phyloP scores from a whole-genome alignment of 371 early-diverging fungal genomes.

The Saksenaea vasiformis region DNA sequence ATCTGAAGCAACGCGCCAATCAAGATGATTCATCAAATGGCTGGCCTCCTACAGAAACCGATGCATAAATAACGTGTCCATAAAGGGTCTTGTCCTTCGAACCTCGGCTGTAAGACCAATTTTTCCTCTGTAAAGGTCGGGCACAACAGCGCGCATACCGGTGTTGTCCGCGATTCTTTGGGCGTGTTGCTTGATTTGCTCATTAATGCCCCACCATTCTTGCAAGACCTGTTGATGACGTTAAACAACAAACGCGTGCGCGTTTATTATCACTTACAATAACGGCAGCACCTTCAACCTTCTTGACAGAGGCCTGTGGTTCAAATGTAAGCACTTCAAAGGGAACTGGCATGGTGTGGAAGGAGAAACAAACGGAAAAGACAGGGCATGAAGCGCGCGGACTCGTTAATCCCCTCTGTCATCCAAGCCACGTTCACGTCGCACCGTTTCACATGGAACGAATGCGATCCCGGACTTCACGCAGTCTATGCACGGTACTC shows the following conservation, averaged over 20 bases:
- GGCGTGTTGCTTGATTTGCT: slow-evolving; percentile 43
- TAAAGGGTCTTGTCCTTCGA: not conserved
- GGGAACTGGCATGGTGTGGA: slow-evolving; percentile 12
- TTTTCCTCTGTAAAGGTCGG: slow-evolving; percentile 56
- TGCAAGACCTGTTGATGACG: slow-evolving; percentile 23
- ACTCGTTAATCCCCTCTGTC: too few relatives aligned
- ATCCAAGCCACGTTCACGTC: too few relatives aligned
- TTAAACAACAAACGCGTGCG: not conserved
- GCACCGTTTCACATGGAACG: too few relatives aligned
- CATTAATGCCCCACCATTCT: slow-evolving; percentile 50
- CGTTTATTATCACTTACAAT: slow-evolving; percentile 23
- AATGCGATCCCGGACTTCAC: too few relatives aligned
- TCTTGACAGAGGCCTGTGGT: slow-evolving; percentile 14
- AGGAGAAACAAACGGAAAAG: not conserved
- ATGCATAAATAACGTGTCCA: not conserved
- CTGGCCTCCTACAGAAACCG: slow-evolving; percentile 36
- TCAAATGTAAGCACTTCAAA: slow-evolving; percentile 22
- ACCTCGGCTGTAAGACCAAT: slow-evolving; percentile 41
- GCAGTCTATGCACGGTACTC: too few relatives aligned
- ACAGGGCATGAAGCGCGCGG: not conserved
- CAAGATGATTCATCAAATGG: slow-evolving; percentile 51
- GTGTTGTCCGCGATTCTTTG: slow-evolving; percentile 51
- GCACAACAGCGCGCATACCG: slow-evolving; percentile 42
- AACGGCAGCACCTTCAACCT: slow-evolving; percentile 20
- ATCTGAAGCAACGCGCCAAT: slow-evolving; percentile 41